Percentiles rank a stretch among this genome's conserved stretches.
Conservation (phyloP, 75 land plant genomes). For the Larix kaempferi region DNA sequence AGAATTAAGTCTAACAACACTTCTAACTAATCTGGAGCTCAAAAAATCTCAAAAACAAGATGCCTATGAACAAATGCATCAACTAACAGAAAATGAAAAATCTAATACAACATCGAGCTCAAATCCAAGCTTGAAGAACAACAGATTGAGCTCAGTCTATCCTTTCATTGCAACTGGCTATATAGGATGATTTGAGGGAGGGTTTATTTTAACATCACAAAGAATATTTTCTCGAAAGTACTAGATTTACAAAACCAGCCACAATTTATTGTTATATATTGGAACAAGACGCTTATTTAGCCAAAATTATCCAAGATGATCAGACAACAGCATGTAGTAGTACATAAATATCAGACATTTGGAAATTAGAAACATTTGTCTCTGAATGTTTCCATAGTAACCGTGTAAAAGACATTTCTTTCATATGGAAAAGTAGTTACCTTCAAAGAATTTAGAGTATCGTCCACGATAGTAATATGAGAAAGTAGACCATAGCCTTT, state of each 20-base stretch:
- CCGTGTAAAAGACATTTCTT: background rate
- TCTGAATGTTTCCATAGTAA: background rate
- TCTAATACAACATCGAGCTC: background rate
- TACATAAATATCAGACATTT: background rate
- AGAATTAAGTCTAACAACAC: constrained; percentile 1
- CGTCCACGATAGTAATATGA: background rate
- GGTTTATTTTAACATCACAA: constrained; percentile 4
- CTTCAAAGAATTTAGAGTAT: background rate
- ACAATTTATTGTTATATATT: too few species aligned
- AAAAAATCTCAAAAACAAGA: constrained; percentile 1
- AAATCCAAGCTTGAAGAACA: background rate
- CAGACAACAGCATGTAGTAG: background rate
- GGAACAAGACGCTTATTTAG: constrained; percentile 2
- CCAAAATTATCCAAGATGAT: background rate
- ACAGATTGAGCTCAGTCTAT: constrained; percentile 10
- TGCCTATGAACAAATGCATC: background rate
- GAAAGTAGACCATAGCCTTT: background rate
- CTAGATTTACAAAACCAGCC: too few species aligned
- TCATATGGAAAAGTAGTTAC: background rate
- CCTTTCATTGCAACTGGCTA: background rate
- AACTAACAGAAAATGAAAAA: background rate
- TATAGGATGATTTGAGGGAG: background rate
- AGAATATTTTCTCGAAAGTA: background rate
- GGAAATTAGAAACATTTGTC: background rate
- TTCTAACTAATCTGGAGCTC: background rate